Evolutionary conservation across 345 rosid genomes (phyloP).

Genomic region (Iberis pinnata): DNA sequence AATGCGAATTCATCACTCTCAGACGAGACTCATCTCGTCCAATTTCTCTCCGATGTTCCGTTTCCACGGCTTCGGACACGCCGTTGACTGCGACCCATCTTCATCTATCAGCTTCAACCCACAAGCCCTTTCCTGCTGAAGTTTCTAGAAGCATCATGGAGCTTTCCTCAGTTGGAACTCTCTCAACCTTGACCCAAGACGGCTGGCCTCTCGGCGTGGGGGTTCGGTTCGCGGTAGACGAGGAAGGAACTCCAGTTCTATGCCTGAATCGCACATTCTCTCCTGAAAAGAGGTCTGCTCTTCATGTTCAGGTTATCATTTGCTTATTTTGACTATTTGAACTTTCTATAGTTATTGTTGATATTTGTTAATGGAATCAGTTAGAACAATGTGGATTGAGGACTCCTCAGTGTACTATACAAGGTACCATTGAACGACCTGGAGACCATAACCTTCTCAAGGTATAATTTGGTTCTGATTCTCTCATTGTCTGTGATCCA

Average conservation of each 20-base stretch:
- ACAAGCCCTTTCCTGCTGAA: constrained; percentile 82
- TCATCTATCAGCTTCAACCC: constrained; percentile 20
- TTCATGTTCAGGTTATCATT: constrained; percentile 68
- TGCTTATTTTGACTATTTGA: background rate
- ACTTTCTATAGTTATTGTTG: background rate
- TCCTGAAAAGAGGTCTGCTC: constrained; percentile 58
- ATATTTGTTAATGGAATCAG: constrained; percentile 45
- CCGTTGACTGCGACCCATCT: constrained; percentile 24
- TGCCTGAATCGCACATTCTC: constrained; percentile 43
- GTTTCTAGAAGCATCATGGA: constrained; percentile 81
- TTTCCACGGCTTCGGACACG: constrained; percentile 41
- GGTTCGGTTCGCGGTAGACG: constrained; percentile 74
- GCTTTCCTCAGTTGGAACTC: constrained; percentile 66
- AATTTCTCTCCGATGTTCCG: constrained; percentile 46
- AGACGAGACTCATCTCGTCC: constrained; percentile 35
- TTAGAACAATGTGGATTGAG: constrained; percentile 75
- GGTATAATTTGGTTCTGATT: constrained; percentile 32
- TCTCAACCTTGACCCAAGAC: constrained; percentile 51
- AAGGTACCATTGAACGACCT: constrained; percentile 62
- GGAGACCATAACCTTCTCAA: constrained; percentile 40
- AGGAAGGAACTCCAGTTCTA: constrained; percentile 70
- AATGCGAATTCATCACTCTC: constrained; percentile 26
- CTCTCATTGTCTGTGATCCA: background rate
- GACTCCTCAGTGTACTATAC: constrained; percentile 87
- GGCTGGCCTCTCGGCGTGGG: constrained; percentile 78